These are phyloP conservation scores for Eimeria tenella DNA, from an alignment of 169 alveolate genomes.

Conservation along the genomic window DNA sequence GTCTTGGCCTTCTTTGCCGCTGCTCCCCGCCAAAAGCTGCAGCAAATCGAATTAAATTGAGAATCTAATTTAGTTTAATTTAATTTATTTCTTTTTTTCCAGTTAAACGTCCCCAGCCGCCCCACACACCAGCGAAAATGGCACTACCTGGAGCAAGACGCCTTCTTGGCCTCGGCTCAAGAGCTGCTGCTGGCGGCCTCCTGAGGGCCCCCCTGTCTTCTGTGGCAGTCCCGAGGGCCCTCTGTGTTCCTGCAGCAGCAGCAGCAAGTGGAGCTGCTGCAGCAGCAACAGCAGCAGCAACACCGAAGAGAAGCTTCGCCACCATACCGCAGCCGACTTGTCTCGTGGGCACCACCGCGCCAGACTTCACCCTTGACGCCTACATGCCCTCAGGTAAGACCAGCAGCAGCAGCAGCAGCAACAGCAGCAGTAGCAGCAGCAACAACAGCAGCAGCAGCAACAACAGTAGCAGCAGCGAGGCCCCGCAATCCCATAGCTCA, in stretches of 20 bases:
- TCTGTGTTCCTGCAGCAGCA: constrained; percentile 18
- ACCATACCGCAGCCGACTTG: not conserved
- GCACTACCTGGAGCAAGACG: too few species aligned
- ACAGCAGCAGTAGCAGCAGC: not conserved
- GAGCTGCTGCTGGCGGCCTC: too few species aligned
- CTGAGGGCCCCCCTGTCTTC: not conserved
- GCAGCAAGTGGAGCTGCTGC: not conserved
- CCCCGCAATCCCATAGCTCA: too few species aligned
- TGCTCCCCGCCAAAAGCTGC: too few species aligned
- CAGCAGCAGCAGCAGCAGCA: not conserved
- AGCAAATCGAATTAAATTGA: too few species aligned
- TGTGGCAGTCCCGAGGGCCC: not conserved
- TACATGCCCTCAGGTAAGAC: constrained; percentile 9
- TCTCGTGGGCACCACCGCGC: constrained; percentile 4
- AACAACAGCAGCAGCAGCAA: too few species aligned
- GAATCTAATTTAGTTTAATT: too few species aligned
- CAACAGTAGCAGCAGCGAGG: too few species aligned
- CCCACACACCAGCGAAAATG: not conserved
- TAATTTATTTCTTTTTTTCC: not conserved
- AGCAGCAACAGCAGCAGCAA: constrained; percentile 5
- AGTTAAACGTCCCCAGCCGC: too few species aligned
- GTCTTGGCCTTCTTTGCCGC: not conserved
- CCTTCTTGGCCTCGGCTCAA: too few species aligned
- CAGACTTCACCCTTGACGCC: constrained; percentile 9
- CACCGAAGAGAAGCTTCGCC: not conserved